These are phyloP conservation scores for Fragaria vesca DNA, from an alignment of 306 rosid genomes.

Conservation along the genomic window DNA sequence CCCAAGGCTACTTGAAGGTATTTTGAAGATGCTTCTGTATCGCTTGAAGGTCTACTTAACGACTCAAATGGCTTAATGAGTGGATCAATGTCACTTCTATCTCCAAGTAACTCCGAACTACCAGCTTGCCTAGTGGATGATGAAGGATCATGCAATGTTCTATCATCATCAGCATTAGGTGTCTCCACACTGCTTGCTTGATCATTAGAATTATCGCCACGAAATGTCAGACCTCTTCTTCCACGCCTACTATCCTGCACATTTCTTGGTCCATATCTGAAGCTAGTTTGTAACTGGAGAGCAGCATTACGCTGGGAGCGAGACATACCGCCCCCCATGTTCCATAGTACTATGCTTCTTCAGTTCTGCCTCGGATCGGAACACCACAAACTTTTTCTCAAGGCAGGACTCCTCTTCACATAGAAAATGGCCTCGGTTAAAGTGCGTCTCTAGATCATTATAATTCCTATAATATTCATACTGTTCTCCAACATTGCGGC, in stretches of 20 bases:
- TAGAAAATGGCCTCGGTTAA: slow-evolving; percentile 75
- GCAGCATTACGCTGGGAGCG: slow-evolving; percentile 93
- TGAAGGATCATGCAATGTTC: slow-evolving; percentile 32
- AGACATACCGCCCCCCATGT: slow-evolving; percentile 93
- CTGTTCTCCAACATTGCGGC: slow-evolving; percentile 74
- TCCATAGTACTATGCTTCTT: slow-evolving; percentile 84
- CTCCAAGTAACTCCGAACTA: slow-evolving; percentile 34
- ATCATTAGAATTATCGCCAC: slow-evolving; percentile 22
- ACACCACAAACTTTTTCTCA: slow-evolving; percentile 76
- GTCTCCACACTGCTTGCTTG: slow-evolving; percentile 74
- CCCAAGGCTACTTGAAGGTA: slow-evolving; percentile 86
- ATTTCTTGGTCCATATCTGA: slow-evolving; percentile 54
- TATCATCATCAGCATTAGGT: slow-evolving; percentile 42
- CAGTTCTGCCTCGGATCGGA: slow-evolving; percentile 74
- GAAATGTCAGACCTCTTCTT: neutral
- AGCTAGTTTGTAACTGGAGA: slow-evolving; percentile 94
- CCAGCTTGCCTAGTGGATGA: slow-evolving; percentile 38
- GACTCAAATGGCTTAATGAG: slow-evolving; percentile 53
- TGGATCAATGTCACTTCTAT: slow-evolving; percentile 48
- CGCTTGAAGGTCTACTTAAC: slow-evolving; percentile 37
- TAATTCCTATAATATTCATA: slow-evolving; percentile 76
- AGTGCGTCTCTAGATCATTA: slow-evolving; percentile 87
- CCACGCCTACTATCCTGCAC: slow-evolving; percentile 13
- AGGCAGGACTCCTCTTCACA: slow-evolving; percentile 97
- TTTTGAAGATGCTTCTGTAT: slow-evolving; percentile 44